These are phyloP conservation scores for Penicillium crustosum DNA, from an alignment of 2,329 filamentous ascomycete species.

Conservation along the genomic window DNA sequence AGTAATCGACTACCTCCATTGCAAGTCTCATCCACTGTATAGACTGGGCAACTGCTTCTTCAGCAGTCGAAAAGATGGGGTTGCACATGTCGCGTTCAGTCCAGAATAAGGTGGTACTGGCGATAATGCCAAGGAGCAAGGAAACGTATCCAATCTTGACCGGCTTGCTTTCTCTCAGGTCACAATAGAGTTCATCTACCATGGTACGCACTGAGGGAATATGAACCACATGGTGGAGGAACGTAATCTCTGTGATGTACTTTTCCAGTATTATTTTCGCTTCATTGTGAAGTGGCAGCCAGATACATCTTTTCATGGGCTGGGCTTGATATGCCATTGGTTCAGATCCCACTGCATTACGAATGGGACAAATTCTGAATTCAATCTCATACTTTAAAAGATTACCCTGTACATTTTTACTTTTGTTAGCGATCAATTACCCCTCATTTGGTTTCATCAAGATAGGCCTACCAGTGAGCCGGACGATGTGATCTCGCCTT, in stretches of 20 bases:
- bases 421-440: not conserved
- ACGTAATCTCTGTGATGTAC: conserved; percentile 34
- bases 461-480: conserved; percentile 10
- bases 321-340: not conserved
- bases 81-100: conserved; percentile 18
- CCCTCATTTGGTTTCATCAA: not conserved
- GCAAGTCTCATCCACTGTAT: conserved; percentile 32
- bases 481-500: conserved; percentile 15
- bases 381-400: conserved; percentile 11
- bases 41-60: conserved; percentile 31
- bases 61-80: conserved; percentile 16
- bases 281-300: conserved; percentile 38
- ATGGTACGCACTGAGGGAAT: conserved; percentile 27
- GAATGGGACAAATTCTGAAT: conserved; percentile 17
- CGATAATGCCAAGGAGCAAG: conserved; percentile 35
- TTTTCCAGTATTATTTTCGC: conserved; percentile 34
- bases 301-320: conserved; percentile 26
- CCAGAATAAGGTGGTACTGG: conserved; percentile 37
- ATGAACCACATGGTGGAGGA: conserved; percentile 39
- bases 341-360: not conserved
- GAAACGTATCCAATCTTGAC: conserved; percentile 30
- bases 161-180: conserved; percentile 18
- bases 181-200: conserved; percentile 33
- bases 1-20: conserved; percentile 36
- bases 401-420: not conserved